Percentiles rank a stretch among this genome's conserved stretches.
Conservation (phyloP, 805 yeast species). For the Kodamaea fukazawae region DNA sequence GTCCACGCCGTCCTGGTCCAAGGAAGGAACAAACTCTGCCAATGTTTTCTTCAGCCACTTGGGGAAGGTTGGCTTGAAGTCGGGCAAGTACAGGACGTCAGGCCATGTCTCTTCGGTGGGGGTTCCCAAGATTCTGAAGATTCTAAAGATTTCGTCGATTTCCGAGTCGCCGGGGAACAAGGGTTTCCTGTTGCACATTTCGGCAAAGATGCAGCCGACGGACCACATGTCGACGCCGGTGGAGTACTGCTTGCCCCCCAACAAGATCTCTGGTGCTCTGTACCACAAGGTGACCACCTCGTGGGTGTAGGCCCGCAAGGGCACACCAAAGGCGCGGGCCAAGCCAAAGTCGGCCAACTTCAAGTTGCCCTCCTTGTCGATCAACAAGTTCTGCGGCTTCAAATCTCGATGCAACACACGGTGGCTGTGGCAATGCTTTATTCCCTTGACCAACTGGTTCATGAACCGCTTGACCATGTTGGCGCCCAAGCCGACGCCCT, state of each 20-base stretch:
- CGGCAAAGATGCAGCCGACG: constrained; percentile 95
- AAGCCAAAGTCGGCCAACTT: constrained; percentile 73
- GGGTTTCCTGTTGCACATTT: constrained; percentile 94
- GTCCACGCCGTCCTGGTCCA: constrained; percentile 83
- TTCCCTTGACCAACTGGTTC: constrained; percentile 88
- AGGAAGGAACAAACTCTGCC: constrained; percentile 67
- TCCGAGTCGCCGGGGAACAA: constrained; percentile 97
- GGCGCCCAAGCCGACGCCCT: constrained; percentile 84
- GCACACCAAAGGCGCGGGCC: constrained; percentile 97
- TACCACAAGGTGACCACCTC: constrained; percentile 99
- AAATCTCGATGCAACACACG: constrained; percentile 92
- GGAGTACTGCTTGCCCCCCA: constrained; percentile 95
- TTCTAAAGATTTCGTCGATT: constrained; percentile 93
- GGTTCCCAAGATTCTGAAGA: constrained; percentile 89
- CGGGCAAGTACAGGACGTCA: constrained; percentile 85
- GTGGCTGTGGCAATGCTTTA: constrained; percentile 90
- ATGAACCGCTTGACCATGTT: constrained; percentile 90
- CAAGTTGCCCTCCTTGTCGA: constrained; percentile 92
- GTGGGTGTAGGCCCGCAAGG: constrained; percentile 93
- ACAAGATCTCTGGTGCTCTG: constrained; percentile 90
- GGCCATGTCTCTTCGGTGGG: constrained; percentile 96
- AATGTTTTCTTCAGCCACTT: constrained; percentile 79
- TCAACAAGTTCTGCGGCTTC: constrained; percentile 93
- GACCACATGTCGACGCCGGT: constrained; percentile 99
- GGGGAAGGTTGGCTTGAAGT: constrained; percentile 90